Evolutionary conservation across 495 filamentous ascomycete species (phyloP).

Genomic region (Penicillium daleae): DNA sequence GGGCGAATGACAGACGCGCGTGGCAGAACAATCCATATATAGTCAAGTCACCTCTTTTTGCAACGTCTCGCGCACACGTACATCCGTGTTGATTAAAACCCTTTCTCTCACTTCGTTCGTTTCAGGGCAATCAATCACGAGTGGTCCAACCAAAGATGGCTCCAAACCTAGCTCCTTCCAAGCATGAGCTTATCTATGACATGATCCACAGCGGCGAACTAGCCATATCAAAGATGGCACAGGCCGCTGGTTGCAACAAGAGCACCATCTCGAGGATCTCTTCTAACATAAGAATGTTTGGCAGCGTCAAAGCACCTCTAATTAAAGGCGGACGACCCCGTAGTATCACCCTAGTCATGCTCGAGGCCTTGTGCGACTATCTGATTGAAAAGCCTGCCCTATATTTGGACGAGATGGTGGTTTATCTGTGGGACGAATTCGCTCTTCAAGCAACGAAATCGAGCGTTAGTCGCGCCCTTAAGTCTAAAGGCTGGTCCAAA

Average conservation of each 20-base stretch:
- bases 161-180: too few species aligned
- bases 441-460: constrained; percentile 10
- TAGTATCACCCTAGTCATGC: too few species aligned
- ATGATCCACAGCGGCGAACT: too few species aligned
- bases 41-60: constrained; percentile 12
- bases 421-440: not conserved
- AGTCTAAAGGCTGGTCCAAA: constrained; percentile 17
- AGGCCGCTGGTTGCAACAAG: constrained; percentile 24
- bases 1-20: not conserved
- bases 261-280: constrained; percentile 30
- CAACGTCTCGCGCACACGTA: constrained; percentile 4
- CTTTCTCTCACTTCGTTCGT: too few species aligned
- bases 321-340: constrained; percentile 27
- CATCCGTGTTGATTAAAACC: too few species aligned
- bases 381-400: constrained; percentile 23
- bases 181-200: too few species aligned
- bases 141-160: too few species aligned
- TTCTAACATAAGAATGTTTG: constrained; percentile 36
- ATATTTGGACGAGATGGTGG: not conserved
- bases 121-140: too few species aligned
- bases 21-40: constrained; percentile 4
- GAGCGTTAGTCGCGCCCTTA: constrained; percentile 15
- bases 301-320: constrained; percentile 31
- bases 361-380: constrained; percentile 29
- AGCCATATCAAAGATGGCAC: constrained; percentile 19